These are phyloP conservation scores for Pholiota conissans DNA, from an alignment of 768 basidiomycete genomes.

Conservation along the genomic window DNA sequence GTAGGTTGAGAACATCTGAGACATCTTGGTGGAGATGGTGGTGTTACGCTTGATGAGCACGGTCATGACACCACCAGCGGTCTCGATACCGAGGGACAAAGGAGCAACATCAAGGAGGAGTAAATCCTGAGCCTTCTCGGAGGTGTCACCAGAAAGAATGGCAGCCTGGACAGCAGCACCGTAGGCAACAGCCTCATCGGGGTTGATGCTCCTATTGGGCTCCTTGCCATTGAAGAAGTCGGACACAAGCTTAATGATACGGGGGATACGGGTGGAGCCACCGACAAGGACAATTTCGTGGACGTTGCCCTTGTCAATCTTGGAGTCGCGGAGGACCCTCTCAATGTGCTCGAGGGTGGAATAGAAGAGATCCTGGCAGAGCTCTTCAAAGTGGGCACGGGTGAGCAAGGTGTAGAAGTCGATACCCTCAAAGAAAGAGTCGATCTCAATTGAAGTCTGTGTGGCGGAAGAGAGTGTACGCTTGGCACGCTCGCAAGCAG, in stretches of 20 bases:
- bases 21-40: constrained; percentile 97
- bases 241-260: constrained; percentile 96
- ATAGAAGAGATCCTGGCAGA: constrained; percentile 93
- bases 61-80: constrained; percentile 98
- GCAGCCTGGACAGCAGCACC: constrained; percentile 99
- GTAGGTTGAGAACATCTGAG: constrained; percentile 98
- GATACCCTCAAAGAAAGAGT: constrained; percentile 96
- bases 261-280: constrained; percentile 99
- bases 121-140: constrained; percentile 96
- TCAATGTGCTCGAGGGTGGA: constrained; percentile 96
- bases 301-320: constrained; percentile 91
- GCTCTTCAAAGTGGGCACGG: constrained; percentile 99
- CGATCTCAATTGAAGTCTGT: constrained; percentile 98
- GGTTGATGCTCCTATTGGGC: constrained; percentile 99
- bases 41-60: constrained; percentile 98
- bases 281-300: constrained; percentile 99
- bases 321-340: too few relatives aligned
- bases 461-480: constrained; percentile 96
- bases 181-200: constrained; percentile 99
- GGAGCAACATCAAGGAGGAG: constrained; percentile 98
- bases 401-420: constrained; percentile 99
- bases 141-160: constrained; percentile 95
- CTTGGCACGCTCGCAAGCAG: constrained; percentile 99
- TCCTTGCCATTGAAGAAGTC: constrained; percentile 98
- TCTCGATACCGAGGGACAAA: constrained; percentile 94